Evolutionary conservation across 768 basidiomycete species (phyloP).

Genomic region (Macrolepiota fuliginosa): DNA sequence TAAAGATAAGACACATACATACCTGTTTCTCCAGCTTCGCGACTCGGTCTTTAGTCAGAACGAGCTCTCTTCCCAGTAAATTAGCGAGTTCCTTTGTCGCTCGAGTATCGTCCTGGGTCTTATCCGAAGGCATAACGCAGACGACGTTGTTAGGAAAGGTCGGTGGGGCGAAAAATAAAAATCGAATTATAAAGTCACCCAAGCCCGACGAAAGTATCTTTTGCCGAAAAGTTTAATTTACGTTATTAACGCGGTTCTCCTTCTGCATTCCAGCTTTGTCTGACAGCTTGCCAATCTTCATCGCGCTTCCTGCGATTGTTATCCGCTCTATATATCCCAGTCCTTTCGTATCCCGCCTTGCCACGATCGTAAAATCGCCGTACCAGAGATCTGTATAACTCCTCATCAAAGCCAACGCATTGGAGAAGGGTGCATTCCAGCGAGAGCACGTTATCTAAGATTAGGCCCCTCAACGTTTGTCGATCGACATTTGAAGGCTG

Average conservation of each 20-base stretch:
- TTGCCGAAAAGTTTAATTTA: background rate
- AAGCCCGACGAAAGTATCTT: background rate
- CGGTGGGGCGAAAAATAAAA: too few relatives aligned
- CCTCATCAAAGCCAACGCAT: background rate
- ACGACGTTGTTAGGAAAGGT: background rate
- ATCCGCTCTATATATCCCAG: too few relatives aligned
- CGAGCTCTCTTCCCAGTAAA: conserved; percentile 4
- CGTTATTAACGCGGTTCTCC: background rate
- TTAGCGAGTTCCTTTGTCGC: background rate
- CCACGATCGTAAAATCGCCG: background rate
- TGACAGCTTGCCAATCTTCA: background rate
- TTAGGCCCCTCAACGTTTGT: background rate
- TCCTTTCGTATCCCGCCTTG: background rate
- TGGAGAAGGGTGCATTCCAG: conserved; percentile 1
- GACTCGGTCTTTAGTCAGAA: background rate
- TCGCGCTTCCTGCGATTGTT: background rate
- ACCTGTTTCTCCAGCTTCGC: background rate
- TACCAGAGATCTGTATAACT: background rate
- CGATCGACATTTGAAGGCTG: background rate
- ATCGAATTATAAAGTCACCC: background rate
- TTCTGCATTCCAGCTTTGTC: background rate
- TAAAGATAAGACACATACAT: background rate
- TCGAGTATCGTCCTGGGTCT: background rate
- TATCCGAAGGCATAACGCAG: background rate
- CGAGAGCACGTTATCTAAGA: background rate